Base-by-base conservation (phyloP, 441 rosid species). In the Macaranga tanarius region DNA sequence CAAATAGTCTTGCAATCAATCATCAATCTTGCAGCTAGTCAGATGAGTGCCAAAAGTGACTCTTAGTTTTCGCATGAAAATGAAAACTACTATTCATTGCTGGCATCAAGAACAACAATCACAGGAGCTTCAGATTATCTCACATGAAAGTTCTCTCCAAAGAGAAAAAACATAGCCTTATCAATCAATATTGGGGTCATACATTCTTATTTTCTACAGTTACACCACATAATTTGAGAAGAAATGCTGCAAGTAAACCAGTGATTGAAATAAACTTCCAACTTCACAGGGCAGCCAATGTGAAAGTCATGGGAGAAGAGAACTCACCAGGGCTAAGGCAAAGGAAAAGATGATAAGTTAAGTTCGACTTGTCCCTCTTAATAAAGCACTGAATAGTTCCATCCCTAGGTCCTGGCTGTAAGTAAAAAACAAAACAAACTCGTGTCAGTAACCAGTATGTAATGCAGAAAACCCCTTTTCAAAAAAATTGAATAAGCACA, bases 291-390 rank as follows among this genome's bases (percentile, higher is more conserved):
- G 28, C 17, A 69, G 55, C 26, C 62, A 40, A 67, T 19, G 19
- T 62, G 44, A 55, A 73, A 56, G 62, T 48, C 65, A 52, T 12
- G 6, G 62, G 50, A 76, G 38, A 1, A 59, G 57, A 78, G 19
- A 77, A 57, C 90, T 85, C 80, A 92, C 99, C 91, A 57, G 96
- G 89, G 84, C 93, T 87, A 62, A 95, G 97, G 84, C 98, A 92
- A 74, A 95, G 98, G 83, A 83, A 92, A 73, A 95, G 92, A 84
- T 85, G 98, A 75, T 95, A 95, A 51, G 99, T 92, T 67, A 91
- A 77, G 79, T 87, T 95, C 64, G 96, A 91, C 75, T 92, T 90
- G 82, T 94, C 93, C 79, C 99, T 86, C 82, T 91, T 92, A 73
- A 95, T 95, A 79, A 95, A 95, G 82, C 99, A 95, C 78, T 92